Evolutionary conservation across 495 filamentous ascomycete genomes (phyloP).

Genomic region (Penicillium bialowiezense): DNA sequence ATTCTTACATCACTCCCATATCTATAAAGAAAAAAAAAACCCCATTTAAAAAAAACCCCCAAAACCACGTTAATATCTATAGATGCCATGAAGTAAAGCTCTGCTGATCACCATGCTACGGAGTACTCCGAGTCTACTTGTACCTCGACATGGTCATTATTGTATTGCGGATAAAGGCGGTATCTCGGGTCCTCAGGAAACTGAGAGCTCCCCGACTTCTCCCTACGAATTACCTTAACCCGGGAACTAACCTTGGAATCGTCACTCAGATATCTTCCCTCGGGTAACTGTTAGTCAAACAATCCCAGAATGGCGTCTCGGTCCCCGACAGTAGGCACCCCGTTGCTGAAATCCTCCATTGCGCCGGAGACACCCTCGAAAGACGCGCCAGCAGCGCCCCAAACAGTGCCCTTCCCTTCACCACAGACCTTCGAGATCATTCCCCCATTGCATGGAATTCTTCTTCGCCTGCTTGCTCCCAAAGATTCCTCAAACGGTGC

Average conservation of each 20-base stretch:
- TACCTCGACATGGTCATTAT: no score
- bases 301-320: conserved; percentile 34
- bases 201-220: conserved; percentile 34
- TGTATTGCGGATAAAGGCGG: no score
- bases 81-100: no score
- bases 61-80: no score
- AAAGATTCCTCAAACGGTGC: conserved; percentile 14
- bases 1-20: no score
- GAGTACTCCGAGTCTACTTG: no score
- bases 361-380: conserved; percentile 40
- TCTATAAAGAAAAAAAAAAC: no score
- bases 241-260: conserved; percentile 15
- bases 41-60: no score
- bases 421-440: conserved; percentile 76
- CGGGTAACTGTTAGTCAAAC: conserved; percentile 13
- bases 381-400: conserved; percentile 45
- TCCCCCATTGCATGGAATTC: conserved; percentile 73
- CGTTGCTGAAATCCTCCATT: conserved; percentile 38
- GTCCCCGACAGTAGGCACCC: conserved; percentile 37
- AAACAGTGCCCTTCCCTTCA: conserved; percentile 48
- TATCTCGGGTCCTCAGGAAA: no score
- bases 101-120: no score
- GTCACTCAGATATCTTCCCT: conserved; percentile 11
- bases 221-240: conserved; percentile 33
- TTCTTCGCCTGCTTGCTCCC: conserved; percentile 64